Percentiles rank a stretch among this genome's conserved stretches.
These are phyloP conservation scores for Hypomontagnella submonticulosa DNA, from an alignment of 495 filamentous ascomycete genomes.

Conservation along the genomic window DNA sequence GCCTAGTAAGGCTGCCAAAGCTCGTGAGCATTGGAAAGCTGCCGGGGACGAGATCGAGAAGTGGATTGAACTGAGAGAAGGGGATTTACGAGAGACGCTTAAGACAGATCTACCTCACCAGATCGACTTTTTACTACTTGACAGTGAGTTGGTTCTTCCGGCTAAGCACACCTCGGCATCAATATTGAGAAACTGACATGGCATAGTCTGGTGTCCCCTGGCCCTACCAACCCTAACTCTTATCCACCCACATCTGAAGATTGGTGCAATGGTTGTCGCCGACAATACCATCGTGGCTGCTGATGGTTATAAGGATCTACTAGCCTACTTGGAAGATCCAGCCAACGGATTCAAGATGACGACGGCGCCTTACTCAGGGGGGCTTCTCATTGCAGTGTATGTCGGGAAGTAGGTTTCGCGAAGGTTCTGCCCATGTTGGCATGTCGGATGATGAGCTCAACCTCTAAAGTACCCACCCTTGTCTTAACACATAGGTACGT, in stretches of 20 bases:
- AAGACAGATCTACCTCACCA: slow-evolving; percentile 52
- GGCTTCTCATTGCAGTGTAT: slow-evolving; percentile 34
- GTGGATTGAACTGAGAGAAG: slow-evolving; percentile 63
- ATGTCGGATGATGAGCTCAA: not conserved
- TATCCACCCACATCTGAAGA: slow-evolving; percentile 56
- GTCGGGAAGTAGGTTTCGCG: slow-evolving; percentile 15
- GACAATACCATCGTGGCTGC: slow-evolving; percentile 59
- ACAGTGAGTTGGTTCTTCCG: slow-evolving; percentile 55
- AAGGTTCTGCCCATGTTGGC: not conserved
- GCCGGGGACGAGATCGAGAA: slow-evolving; percentile 55
- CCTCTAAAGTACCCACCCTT: not conserved
- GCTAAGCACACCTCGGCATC: not conserved
- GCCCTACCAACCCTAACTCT: slow-evolving; percentile 62
- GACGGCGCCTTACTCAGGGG: slow-evolving; percentile 34
- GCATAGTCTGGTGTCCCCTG: slow-evolving; percentile 64
- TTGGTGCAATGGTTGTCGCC: slow-evolving; percentile 61
- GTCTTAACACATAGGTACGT: not conserved
- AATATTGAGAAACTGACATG: slow-evolving; percentile 8
- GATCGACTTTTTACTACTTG: slow-evolving; percentile 64
- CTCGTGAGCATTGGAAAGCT: slow-evolving; percentile 60
- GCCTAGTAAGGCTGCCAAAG: slow-evolving; percentile 55
- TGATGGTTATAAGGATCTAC: slow-evolving; percentile 49
- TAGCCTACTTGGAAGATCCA: slow-evolving; percentile 39
- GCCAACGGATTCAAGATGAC: slow-evolving; percentile 46
- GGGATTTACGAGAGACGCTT: slow-evolving; percentile 65